A percentile compares a stretch with the other conserved stretches of the same genome.
phyloP scores from a whole-genome alignment of 345 rosid species.

The Triadica sebifera region DNA sequence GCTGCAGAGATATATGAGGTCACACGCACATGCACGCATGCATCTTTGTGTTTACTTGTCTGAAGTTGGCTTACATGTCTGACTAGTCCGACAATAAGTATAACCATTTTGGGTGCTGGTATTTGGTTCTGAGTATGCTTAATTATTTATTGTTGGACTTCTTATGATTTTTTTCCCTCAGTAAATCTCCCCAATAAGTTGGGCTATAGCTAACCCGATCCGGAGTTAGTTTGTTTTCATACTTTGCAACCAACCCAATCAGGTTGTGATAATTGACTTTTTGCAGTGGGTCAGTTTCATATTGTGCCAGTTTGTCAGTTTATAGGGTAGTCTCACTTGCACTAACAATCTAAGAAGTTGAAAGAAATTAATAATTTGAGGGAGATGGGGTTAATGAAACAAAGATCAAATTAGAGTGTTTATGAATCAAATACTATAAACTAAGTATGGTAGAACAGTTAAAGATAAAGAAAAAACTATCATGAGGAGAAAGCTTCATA shows the following conservation, averaged over 20 bases:
- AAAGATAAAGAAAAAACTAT: no score
- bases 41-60: neutral
- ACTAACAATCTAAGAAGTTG: no score
- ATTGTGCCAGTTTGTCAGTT: neutral
- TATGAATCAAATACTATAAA: no score
- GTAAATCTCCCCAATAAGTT: neutral
- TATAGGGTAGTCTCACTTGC: no score
- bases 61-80: neutral
- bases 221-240: neutral
- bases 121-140: neutral
- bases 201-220: no score
- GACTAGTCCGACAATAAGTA: neutral
- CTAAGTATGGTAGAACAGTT: no score
- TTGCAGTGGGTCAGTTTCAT: neutral
- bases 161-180: neutral
- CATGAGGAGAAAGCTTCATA: no score
- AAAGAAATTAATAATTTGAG: neutral
- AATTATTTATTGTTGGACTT: neutral
- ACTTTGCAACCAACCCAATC: neutral
- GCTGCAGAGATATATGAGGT: slow-evolving; percentile 15
- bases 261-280: neutral
- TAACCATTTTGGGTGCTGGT: no score
- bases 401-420: no score
- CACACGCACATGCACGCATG: neutral
- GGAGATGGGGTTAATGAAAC: neutral